A percentile compares a stretch with the other conserved stretches of the same genome.
Evolutionary conservation across 768 basidiomycete species (phyloP).

Genomic region (Lentinula lateritia): DNA sequence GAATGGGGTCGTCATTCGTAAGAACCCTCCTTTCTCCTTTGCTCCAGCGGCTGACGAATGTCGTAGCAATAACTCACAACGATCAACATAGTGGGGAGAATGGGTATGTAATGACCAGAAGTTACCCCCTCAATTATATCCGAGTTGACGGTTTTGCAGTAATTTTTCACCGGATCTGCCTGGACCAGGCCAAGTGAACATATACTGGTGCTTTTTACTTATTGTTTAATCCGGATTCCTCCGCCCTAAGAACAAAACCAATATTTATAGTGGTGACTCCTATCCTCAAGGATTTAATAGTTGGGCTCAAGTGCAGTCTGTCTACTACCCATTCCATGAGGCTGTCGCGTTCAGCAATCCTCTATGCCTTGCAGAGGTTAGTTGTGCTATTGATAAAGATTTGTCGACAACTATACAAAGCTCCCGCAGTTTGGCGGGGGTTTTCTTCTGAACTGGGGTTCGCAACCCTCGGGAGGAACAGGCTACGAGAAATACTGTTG

Average conservation of each 20-base stretch:
- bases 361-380: conserved; percentile 46
- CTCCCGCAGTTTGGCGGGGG: conserved; percentile 40
- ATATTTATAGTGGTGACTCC: conserved; percentile 37
- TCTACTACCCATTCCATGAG: conserved; percentile 40
- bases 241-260: neutral
- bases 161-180: conserved; percentile 46
- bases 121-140: neutral
- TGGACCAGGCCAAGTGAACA: conserved; percentile 39
- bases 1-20: conserved; percentile 44
- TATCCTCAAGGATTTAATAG: conserved; percentile 43
- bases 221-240: neutral
- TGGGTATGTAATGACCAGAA: conserved; percentile 16
- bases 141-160: neutral
- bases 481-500: conserved; percentile 47
- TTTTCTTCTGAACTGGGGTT: conserved; percentile 40
- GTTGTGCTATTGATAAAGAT: neutral
- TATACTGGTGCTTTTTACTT: conserved; percentile 34
- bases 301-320: conserved; percentile 45
- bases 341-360: conserved; percentile 39
- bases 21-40: conserved; percentile 12
- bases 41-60: neutral
- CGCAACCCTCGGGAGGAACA: conserved; percentile 34
- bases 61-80: conserved; percentile 40
- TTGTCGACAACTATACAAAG: neutral
- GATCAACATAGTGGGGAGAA: conserved; percentile 42